Percentiles rank a stretch among this genome's conserved stretches.
These are phyloP conservation scores for Fragaria ananassa DNA, from an alignment of 306 rosid species.

Conservation along the genomic window DNA sequence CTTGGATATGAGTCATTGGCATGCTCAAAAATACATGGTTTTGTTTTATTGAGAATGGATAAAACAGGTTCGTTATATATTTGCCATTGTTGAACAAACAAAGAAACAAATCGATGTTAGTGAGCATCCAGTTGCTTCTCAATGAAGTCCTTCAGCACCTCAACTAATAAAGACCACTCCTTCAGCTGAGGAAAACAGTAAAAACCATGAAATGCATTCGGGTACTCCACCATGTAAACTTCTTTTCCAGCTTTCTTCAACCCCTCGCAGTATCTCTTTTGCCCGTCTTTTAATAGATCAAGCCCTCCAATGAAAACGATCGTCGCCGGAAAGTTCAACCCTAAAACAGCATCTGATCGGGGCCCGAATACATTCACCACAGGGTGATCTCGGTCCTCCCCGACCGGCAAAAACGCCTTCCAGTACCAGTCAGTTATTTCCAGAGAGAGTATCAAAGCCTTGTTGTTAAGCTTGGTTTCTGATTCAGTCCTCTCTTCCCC, in stretches of 20 bases:
- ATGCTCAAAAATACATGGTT: too few relatives aligned
- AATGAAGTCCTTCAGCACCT: conserved; percentile 23
- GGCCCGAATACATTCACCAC: background rate
- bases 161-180: conserved; percentile 5
- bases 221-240: conserved; percentile 24
- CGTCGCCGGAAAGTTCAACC: conserved; percentile 24
- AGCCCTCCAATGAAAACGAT: conserved; percentile 21
- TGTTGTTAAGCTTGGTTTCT: background rate
- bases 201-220: conserved; percentile 27
- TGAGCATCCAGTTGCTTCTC: background rate
- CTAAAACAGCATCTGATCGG: background rate
- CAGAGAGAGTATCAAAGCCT: background rate
- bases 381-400: background rate
- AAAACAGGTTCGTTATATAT: too few relatives aligned
- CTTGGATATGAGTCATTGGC: too few relatives aligned
- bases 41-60: too few relatives aligned
- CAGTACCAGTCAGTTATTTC: background rate
- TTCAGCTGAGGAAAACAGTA: background rate
- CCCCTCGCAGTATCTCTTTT: conserved; percentile 19
- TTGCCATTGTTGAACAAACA: background rate
- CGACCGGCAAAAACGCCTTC: background rate
- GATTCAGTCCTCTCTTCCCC: background rate
- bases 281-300: conserved; percentile 28
- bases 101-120: background rate
- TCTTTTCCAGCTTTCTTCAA: conserved; percentile 25